Percentiles rank a stretch among this genome's conserved stretches.
Evolutionary conservation across 331 rosid species (phyloP).

Genomic region (Phaseolus coccineus): DNA sequence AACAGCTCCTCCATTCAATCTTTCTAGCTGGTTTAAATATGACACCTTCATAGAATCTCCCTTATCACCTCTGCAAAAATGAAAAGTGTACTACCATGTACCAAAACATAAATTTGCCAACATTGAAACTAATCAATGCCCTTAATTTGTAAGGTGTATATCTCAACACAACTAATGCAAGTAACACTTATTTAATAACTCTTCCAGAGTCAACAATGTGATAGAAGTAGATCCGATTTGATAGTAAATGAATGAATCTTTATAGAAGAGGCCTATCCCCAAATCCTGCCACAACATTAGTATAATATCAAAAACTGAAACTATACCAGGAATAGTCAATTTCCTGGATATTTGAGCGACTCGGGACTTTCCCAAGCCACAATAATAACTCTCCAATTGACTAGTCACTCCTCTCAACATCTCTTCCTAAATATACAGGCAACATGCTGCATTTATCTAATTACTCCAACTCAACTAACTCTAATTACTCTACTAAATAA

Average conservation of each 20-base stretch:
- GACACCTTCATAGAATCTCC: slow-evolving; percentile 78
- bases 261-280: neutral
- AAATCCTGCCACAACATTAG: neutral
- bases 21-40: slow-evolving; percentile 59
- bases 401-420: neutral
- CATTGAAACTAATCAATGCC: neutral
- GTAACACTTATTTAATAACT: slow-evolving; percentile 13
- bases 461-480: neutral
- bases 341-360: no score
- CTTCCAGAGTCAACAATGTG: neutral
- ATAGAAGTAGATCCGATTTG: neutral
- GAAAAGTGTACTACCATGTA: slow-evolving; percentile 26
- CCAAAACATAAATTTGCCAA: slow-evolving; percentile 17
- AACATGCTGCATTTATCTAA: neutral
- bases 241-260: neutral
- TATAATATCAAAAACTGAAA: no score
- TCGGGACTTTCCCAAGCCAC: neutral
- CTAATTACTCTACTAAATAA: neutral
- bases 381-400: neutral
- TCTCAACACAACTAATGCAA: slow-evolving; percentile 30
- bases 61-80: slow-evolving; percentile 73
- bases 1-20: slow-evolving; percentile 73
- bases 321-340: no score
- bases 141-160: neutral
- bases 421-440: no score